These are phyloP conservation scores for Umbilicus rupestris DNA, from an alignment of 164 flowering plant genomes.

Conservation along the genomic window DNA sequence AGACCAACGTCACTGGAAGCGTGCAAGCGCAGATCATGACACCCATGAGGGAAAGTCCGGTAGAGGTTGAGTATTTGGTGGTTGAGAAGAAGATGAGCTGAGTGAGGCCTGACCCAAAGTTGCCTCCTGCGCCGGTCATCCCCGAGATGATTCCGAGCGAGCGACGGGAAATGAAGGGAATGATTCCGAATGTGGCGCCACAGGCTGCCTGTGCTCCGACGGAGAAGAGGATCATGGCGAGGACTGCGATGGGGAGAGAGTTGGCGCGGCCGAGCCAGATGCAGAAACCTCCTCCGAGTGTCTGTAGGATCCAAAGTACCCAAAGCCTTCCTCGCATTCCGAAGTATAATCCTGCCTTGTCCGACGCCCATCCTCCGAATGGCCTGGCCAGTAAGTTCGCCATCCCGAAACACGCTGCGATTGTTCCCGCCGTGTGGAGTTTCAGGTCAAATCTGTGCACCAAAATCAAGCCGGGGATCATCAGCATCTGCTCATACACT, in stretches of 20 bases:
- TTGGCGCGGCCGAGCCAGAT: slow-evolving; percentile 52
- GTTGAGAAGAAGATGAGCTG: slow-evolving; percentile 60
- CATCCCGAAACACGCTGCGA: slow-evolving; percentile 72
- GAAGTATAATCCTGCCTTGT: slow-evolving; percentile 32
- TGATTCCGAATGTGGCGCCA: slow-evolving; percentile 6
- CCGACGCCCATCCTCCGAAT: slow-evolving; percentile 56
- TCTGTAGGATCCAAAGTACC: slow-evolving; percentile 67
- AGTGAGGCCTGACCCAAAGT: slow-evolving; percentile 63
- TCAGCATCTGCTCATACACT: too few species aligned
- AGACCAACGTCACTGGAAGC: slow-evolving; percentile 43
- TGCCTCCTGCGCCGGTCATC: slow-evolving; percentile 71
- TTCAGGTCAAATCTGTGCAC: slow-evolving; percentile 58
- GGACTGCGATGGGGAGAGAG: slow-evolving; percentile 44
- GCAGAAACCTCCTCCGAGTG: slow-evolving; percentile 65
- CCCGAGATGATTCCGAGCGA: slow-evolving; percentile 75
- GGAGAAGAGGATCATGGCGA: slow-evolving; percentile 65
- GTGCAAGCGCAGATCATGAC: slow-evolving; percentile 51
- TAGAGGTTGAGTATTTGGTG: slow-evolving; percentile 34
- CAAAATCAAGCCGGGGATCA: too few species aligned
- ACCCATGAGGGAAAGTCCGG: slow-evolving; percentile 61
- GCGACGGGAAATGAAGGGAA: slow-evolving; percentile 49
- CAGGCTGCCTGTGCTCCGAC: slow-evolving; percentile 54
- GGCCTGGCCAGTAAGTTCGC: slow-evolving; percentile 67
- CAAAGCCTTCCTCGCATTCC: slow-evolving; percentile 75
- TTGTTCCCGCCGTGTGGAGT: slow-evolving; percentile 64